Base-by-base conservation (phyloP, 768 basidiomycete species). In the Mycena floridula region DNA sequence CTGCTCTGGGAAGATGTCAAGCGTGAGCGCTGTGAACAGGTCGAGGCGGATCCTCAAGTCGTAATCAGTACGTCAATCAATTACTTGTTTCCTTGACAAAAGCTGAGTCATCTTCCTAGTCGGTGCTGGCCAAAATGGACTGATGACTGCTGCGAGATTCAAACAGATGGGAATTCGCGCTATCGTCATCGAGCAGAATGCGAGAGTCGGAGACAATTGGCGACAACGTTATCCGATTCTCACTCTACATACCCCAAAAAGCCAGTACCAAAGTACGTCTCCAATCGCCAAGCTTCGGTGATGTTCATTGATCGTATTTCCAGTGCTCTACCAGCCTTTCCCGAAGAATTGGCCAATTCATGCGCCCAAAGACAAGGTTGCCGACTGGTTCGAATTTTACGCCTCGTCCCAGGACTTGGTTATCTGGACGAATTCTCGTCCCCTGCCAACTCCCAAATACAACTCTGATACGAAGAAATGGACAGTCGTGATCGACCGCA, bases 161-260 rank as follows among this genome's bases (percentile, higher is more conserved):
- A n/a, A n/a, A n/a, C n/a, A n/a, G n/a, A n/a, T n/a, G n/a, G n/a
- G n/a, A n/a, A 60, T 89, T 11, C 53, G 65, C 1, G 63, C 72
- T 1, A 61, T 90, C 7, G 59, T 85, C 11, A 61, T 86, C 23
- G 85, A 89, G 51, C 67, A 65, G 50, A 73, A 80, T 42, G 38
- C 61, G 6, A 62, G 75, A 3, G 55, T 81, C 1, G 82, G 82
- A 0, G 79, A 82, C 50, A 73, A 71, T 50, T 82, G 80, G 82
- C 64, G 79, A 45, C 67, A 74, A 38, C 68, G 84, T 11, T 83
- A 85, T 54, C 73, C 76, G 18, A 64, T 72, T 1, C 56, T 83
- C 4, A 79, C 71, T 35, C 59, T 85, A 23, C 80, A 81, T 45
- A 42, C 46, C 3, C 44, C 69, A 73, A 50, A 37, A 24, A 25